Percentiles rank a stretch among this genome's conserved stretches.
Conservation (phyloP, 768 basidiomycete genomes). For the Trametes villosa region DNA sequence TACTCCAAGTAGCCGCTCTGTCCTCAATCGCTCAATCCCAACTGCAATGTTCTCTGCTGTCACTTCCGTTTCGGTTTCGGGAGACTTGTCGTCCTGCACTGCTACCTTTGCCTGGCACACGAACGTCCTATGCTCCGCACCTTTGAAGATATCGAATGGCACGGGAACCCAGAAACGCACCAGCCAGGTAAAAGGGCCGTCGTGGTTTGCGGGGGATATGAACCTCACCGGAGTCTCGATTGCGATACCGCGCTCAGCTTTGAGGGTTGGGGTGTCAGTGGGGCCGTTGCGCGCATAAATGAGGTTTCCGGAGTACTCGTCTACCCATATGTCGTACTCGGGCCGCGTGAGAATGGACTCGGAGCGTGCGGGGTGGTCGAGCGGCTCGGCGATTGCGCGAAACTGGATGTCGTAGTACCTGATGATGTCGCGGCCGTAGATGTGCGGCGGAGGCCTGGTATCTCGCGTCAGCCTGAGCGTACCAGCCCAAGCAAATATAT, state of each 20-base stretch:
- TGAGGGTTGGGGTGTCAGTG: no score
- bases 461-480: neutral
- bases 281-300: no score
- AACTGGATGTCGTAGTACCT: neutral
- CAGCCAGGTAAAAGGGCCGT: no score
- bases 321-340: no score
- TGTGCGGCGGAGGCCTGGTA: neutral
- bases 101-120: conserved; percentile 38
- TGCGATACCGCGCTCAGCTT: no score
- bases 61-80: neutral
- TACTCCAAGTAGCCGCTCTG: neutral
- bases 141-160: conserved; percentile 49
- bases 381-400: no score
- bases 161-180: conserved; percentile 57
- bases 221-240: no score
- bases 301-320: no score
- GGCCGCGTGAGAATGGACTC: no score
- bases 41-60: neutral
- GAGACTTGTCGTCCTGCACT: neutral
- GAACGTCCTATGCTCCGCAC: conserved; percentile 51
- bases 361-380: no score
- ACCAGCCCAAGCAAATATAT: neutral
- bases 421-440: neutral
- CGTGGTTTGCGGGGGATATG: no score
- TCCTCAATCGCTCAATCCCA: conserved; percentile 2